phyloP scores from a whole-genome alignment of 2,329 filamentous ascomycete genomes.

The Dothistroma pini region DNA sequence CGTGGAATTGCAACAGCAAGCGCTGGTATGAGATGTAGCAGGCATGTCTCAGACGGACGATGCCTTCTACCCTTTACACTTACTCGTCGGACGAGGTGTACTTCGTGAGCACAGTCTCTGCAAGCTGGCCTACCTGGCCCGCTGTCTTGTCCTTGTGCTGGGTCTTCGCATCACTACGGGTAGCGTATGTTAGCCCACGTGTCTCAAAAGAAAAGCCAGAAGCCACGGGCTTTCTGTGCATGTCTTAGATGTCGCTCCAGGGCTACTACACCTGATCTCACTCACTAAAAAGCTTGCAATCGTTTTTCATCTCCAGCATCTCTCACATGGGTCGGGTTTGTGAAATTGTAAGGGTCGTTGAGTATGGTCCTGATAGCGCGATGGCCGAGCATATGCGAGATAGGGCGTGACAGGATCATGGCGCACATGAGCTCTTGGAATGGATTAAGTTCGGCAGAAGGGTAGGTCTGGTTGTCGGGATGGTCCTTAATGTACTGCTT shows the following conservation, averaged over 20 bases:
- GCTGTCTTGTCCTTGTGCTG: constrained; percentile 48
- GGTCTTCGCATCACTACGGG: constrained; percentile 37
- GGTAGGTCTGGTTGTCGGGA: constrained; percentile 33
- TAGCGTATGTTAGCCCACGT: too few species aligned
- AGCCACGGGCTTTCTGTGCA: too few species aligned
- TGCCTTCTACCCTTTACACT: too few species aligned
- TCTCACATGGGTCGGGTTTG: constrained; percentile 33
- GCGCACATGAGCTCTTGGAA: constrained; percentile 47
- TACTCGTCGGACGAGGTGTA: constrained; percentile 29
- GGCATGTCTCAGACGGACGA: too few species aligned
- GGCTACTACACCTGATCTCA: too few species aligned
- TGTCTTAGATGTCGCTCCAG: too few species aligned
- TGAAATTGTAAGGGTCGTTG: constrained; percentile 43
- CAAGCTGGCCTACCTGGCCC: constrained; percentile 37
- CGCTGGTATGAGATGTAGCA: too few species aligned
- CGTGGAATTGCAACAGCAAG: too few species aligned
- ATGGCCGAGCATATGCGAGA: constrained; percentile 44
- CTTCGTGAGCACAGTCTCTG: constrained; percentile 34
- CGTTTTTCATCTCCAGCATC: constrained; percentile 39
- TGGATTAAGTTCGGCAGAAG: constrained; percentile 34
- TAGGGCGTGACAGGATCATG: constrained; percentile 43
- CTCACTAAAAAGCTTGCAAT: constrained; percentile 36
- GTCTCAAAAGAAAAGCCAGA: too few species aligned
- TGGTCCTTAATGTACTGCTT: constrained; percentile 27
- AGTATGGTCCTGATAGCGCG: constrained; percentile 44